phyloP scores from a whole-genome alignment of 2,329 filamentous ascomycete genomes.

The Diaporthe batatas region DNA sequence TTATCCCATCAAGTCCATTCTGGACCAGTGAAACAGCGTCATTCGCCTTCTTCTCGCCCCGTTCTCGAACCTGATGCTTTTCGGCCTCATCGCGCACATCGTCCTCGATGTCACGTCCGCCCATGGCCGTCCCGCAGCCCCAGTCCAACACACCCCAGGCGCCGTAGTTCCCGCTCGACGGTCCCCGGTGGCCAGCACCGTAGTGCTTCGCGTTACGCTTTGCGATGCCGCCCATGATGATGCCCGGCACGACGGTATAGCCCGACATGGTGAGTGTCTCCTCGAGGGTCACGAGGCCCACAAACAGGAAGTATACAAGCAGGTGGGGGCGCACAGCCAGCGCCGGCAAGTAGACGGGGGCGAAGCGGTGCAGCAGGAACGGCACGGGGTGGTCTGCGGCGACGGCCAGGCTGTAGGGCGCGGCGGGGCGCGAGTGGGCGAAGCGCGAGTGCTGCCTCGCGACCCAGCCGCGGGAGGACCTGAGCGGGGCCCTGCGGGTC shows the following conservation, averaged over 20 bases:
- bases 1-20: conserved; percentile 51
- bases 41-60: conserved; percentile 50
- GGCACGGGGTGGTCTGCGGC: conserved; percentile 78
- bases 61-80: conserved; percentile 64
- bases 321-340: conserved; percentile 77
- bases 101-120: conserved; percentile 64
- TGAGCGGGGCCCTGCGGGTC: conserved; percentile 44
- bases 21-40: conserved; percentile 52
- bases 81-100: conserved; percentile 68
- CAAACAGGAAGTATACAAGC: conserved; percentile 77
- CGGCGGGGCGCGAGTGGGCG: conserved; percentile 66
- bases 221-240: conserved; percentile 64
- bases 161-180: conserved; percentile 69
- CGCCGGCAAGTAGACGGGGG: conserved; percentile 76
- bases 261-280: conserved; percentile 77
- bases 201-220: conserved; percentile 50
- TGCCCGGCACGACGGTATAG: conserved; percentile 70
- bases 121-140: conserved; percentile 67
- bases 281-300: conserved; percentile 73
- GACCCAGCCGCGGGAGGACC: conserved; percentile 50
- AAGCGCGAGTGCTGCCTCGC: conserved; percentile 59
- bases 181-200: conserved; percentile 56
- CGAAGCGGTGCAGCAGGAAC: conserved; percentile 72
- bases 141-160: conserved; percentile 75
- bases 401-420: conserved; percentile 72